Evolutionary conservation across 1,139 yeast genomes (phyloP).

Genomic region (Nakaseomyces delphensis): DNA sequence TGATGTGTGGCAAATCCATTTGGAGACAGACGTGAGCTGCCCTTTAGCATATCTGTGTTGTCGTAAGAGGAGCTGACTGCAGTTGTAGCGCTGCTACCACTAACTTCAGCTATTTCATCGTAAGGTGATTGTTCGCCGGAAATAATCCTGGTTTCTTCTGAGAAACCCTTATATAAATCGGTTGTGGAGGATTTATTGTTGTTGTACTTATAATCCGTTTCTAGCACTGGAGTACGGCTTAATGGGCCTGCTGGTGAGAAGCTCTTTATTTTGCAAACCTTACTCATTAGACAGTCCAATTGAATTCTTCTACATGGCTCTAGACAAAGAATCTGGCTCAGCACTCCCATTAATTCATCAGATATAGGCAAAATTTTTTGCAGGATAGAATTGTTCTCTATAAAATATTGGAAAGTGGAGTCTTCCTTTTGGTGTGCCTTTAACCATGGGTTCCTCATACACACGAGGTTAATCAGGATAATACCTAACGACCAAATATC

Average conservation of each 20-base stretch:
- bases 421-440: slow-evolving; percentile 59
- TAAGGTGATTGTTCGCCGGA: slow-evolving; percentile 3
- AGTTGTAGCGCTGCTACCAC: slow-evolving; percentile 4
- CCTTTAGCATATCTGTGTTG: neutral
- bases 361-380: slow-evolving; percentile 40
- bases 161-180: neutral
- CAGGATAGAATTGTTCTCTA: slow-evolving; percentile 45
- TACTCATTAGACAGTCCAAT: slow-evolving; percentile 38
- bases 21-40: neutral
- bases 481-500: slow-evolving; percentile 89
- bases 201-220: neutral
- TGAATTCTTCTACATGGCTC: slow-evolving; percentile 59
- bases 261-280: slow-evolving; percentile 33
- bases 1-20: neutral
- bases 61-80: slow-evolving; percentile 5
- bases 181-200: neutral
- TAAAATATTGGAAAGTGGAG: slow-evolving; percentile 46
- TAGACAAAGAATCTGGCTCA: slow-evolving; percentile 47
- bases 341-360: slow-evolving; percentile 46
- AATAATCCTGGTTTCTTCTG: slow-evolving; percentile 3
- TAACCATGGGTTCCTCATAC: slow-evolving; percentile 89
- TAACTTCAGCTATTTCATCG: neutral
- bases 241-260: slow-evolving; percentile 36
- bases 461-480: slow-evolving; percentile 66
- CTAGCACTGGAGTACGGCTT: slow-evolving; percentile 17